Percentiles rank a stretch among this genome's conserved stretches.
Evolutionary conservation across 2,329 filamentous ascomycete genomes (phyloP).

Genomic region (Aspergillus sp.): DNA sequence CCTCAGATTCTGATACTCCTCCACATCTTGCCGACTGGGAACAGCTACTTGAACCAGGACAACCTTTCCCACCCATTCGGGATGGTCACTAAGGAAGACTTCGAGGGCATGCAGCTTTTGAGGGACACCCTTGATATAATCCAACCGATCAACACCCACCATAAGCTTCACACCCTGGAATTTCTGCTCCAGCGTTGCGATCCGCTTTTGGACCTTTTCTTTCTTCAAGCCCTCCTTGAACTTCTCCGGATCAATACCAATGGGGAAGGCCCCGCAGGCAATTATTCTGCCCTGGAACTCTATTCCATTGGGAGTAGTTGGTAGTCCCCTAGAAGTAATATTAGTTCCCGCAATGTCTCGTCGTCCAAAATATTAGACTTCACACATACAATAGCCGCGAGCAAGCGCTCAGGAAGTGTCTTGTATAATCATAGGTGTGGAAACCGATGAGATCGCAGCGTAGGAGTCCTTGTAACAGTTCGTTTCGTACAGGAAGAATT

Average conservation of each 20-base stretch:
- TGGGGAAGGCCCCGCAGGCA: slow-evolving; percentile 92
- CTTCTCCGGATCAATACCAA: slow-evolving; percentile 96
- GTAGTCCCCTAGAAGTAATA: slow-evolving; percentile 38
- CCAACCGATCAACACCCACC: slow-evolving; percentile 91
- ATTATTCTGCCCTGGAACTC: slow-evolving; percentile 87
- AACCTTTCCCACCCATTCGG: slow-evolving; percentile 97
- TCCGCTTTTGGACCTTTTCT: slow-evolving; percentile 82
- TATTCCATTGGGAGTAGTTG: slow-evolving; percentile 87
- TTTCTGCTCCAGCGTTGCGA: slow-evolving; percentile 79
- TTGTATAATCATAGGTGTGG: slow-evolving; percentile 98
- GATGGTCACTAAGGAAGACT: slow-evolving; percentile 94
- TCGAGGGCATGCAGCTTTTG: slow-evolving; percentile 97
- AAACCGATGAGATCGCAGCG: slow-evolving; percentile 96
- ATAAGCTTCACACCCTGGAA: slow-evolving; percentile 96
- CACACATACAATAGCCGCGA: slow-evolving; percentile 76
- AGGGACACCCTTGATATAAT: slow-evolving; percentile 98
- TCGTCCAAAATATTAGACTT: not conserved
- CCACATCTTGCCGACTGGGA: slow-evolving; percentile 90
- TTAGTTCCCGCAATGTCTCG: slow-evolving; percentile 13
- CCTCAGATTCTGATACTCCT: slow-evolving; percentile 95
- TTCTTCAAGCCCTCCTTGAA: slow-evolving; percentile 87
- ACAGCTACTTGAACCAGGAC: slow-evolving; percentile 95
- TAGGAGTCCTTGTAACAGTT: slow-evolving; percentile 80
- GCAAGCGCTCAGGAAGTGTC: slow-evolving; percentile 94
- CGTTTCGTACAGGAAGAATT: slow-evolving; percentile 88